Percentiles rank a stretch among this genome's conserved stretches.
Evolutionary conservation across 495 filamentous ascomycete species (phyloP).

Genomic region (Annulohypoxylon moriforme): DNA sequence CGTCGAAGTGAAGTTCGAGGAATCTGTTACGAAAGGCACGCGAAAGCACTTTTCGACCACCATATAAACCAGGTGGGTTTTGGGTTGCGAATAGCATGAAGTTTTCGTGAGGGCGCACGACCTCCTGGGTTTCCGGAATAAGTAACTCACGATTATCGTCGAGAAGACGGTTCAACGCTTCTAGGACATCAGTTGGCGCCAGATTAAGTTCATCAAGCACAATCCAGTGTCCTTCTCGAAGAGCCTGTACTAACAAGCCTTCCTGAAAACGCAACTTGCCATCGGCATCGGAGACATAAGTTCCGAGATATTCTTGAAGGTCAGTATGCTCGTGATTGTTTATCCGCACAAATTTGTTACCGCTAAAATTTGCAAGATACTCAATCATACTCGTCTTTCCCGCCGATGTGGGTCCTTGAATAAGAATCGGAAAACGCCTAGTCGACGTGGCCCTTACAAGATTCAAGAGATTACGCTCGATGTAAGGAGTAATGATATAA

Average conservation of each 20-base stretch:
- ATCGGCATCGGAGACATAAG: constrained; percentile 86
- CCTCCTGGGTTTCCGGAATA: constrained; percentile 96
- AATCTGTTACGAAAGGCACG: constrained; percentile 97
- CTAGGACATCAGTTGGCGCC: constrained; percentile 94
- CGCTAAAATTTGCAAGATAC: constrained; percentile 93
- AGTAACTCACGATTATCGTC: constrained; percentile 98
- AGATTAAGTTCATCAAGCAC: constrained; percentile 97
- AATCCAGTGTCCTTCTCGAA: constrained; percentile 96
- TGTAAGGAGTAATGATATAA: constrained; percentile 96
- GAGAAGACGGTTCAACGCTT: constrained; percentile 92
- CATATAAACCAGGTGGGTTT: constrained; percentile 95
- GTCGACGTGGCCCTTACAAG: constrained; percentile 92
- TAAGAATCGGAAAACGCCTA: constrained; percentile 89
- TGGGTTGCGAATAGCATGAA: constrained; percentile 99
- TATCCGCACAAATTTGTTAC: constrained; percentile 96
- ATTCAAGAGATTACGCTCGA: constrained; percentile 93
- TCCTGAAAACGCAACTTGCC: constrained; percentile 92
- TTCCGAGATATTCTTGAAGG: constrained; percentile 96
- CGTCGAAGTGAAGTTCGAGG: constrained; percentile 96
- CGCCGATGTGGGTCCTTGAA: constrained; percentile 95
- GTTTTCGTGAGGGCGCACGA: constrained; percentile 87
- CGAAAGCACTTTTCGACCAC: constrained; percentile 90
- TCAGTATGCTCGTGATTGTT: constrained; percentile 99
- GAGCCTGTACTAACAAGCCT: constrained; percentile 90
- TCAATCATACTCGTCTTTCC: constrained; percentile 99